phyloP scores from a whole-genome alignment of 2,329 filamentous ascomycete genomes.

The Calonectria henricotiae region DNA sequence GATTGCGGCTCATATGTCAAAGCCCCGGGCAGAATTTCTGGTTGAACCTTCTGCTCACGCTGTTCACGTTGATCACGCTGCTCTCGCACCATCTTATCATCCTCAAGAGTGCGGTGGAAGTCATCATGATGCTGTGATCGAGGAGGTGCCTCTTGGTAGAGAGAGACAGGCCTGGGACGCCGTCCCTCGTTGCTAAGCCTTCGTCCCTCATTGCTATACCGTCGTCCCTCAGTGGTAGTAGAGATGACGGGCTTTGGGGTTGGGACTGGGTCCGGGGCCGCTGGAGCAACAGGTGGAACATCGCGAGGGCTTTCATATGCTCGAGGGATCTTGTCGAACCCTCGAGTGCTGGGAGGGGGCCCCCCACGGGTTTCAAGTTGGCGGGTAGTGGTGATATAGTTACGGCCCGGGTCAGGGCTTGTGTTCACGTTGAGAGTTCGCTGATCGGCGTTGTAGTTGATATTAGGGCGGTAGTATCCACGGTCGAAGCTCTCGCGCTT shows the following conservation, averaged over 20 bases:
- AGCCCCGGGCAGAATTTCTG: conserved; percentile 42
- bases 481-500: conserved; percentile 72
- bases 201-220: conserved; percentile 54
- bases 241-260: conserved; percentile 41
- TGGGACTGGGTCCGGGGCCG: conserved; percentile 57
- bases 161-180: conserved; percentile 65
- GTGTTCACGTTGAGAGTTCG: conserved; percentile 66
- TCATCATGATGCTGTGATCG: conserved; percentile 66
- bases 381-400: conserved; percentile 58
- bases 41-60: conserved; percentile 56
- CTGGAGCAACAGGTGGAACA: conserved; percentile 63
- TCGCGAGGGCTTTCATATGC: conserved; percentile 64
- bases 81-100: conserved; percentile 63
- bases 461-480: conserved; percentile 70
- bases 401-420: conserved; percentile 62
- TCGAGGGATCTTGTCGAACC: conserved; percentile 79
- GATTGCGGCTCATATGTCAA: conserved; percentile 42
- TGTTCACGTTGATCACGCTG: conserved; percentile 42
- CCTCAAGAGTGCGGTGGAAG: conserved; percentile 66
- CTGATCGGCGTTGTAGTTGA: conserved; percentile 67
- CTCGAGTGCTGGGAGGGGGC: conserved; percentile 80
- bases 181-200: conserved; percentile 54
- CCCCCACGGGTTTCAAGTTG: conserved; percentile 63
- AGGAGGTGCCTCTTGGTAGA: conserved; percentile 68
- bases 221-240: conserved; percentile 48